A percentile compares a stretch with the other conserved stretches of the same genome.
phyloP scores from a whole-genome alignment of 768 basidiomycete species.

The Pseudohyphozyma bogoriensis region DNA sequence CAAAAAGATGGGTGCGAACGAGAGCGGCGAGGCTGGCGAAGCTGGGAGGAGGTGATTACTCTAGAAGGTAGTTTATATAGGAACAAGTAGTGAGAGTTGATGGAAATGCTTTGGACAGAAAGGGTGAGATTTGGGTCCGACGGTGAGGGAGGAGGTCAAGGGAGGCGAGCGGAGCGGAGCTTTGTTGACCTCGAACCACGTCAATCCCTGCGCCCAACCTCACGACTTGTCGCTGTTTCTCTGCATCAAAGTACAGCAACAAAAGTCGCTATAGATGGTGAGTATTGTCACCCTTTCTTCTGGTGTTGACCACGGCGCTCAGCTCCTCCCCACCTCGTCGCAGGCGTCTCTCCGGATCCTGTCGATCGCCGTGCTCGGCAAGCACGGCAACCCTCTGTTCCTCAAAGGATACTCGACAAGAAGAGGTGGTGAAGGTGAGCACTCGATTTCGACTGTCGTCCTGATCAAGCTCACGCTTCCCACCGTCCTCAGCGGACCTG shows the following conservation, averaged over 20 bases:
- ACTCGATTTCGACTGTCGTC: too few relatives aligned
- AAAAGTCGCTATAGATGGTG: too few relatives aligned
- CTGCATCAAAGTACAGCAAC: too few relatives aligned
- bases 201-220: too few relatives aligned
- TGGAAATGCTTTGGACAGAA: neutral
- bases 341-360: slow-evolving; percentile 16
- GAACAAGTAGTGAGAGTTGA: neutral
- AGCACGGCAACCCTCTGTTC: slow-evolving; percentile 32
- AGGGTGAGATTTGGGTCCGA: neutral
- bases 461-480: too few relatives aligned
- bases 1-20: too few relatives aligned
- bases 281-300: too few relatives aligned
- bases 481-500: too few relatives aligned
- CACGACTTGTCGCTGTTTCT: too few relatives aligned
- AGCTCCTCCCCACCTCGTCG: neutral
- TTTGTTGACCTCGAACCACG: too few relatives aligned
- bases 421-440: slow-evolving; percentile 45
- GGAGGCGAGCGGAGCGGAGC: too few relatives aligned
- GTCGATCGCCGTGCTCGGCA: slow-evolving; percentile 30
- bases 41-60: neutral
- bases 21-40: neutral
- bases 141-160: neutral
- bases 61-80: neutral
- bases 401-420: slow-evolving; percentile 19
- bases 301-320: neutral